Base-by-base conservation (phyloP, 176 grass and related monocot genomes). In the Lolium perenne region DNA sequence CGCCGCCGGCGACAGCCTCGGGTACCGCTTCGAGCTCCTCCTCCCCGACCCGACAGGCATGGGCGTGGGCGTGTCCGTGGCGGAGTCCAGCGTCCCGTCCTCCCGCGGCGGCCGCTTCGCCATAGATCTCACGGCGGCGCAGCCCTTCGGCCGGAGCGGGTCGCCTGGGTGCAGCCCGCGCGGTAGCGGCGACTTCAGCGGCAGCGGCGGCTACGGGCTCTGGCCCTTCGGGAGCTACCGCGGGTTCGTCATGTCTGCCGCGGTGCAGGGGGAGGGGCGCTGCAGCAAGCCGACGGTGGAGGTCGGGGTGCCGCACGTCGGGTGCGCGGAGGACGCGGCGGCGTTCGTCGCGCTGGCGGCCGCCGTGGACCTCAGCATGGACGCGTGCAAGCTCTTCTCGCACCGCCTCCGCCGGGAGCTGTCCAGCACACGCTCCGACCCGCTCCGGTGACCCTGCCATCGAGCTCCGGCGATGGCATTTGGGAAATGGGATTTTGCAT, bases 201-300 rank as follows among this genome's bases (percentile, higher is more conserved):
- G 71, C 45, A 74, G 71, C 12, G 85, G 85, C 1, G 46, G 8
- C 1, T 58, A 87, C 76, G 73, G 88, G 13, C 63, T 86, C 2
- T 95, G 94, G 94, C 94, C 91, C 2, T 93, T 89, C 81, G 76
- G 83, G 15, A 82, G 23, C 54, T 95, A 89, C 82, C 78, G 91
- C 3, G 91, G 94, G 1, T 95, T 95, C 74, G 91, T 95, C n/a
- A 95, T 93, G 94, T 91, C 91, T 12, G 86, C 84, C 0, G 88
- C 74, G 4, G 89, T 95, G 46, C 86, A 86, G 65, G 89, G 94
- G 1, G 82, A 96, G 14, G 91, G 91, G 0, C 32, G 76, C 2
- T 79, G 79, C 29, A 87, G 87, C 73, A 21, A 50, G 10, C 95
- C 93, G 1, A 69, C 67, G 1, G 93, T 95, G 49, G 91, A 95